Conservation (phyloP, 2,329 filamentous ascomycete species). For the Nigrospora osmanthi region DNA sequence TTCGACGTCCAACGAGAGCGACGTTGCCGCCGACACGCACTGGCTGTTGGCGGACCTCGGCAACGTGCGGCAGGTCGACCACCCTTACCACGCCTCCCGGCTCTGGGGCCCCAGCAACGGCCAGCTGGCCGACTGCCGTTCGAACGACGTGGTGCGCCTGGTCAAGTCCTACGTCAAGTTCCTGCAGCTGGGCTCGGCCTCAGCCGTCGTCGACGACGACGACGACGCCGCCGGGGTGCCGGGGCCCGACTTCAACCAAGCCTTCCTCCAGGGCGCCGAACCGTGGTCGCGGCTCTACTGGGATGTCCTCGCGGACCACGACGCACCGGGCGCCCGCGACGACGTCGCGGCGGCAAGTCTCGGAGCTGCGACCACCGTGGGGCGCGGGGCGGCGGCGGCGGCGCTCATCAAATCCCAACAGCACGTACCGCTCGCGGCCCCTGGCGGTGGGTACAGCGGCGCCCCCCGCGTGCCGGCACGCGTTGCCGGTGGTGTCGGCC, state of each 20-base stretch:
- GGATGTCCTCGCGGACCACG: neutral
- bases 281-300: neutral
- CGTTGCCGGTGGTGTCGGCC: too few species aligned
- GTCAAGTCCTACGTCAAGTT: slow-evolving; percentile 21
- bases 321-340: too few species aligned
- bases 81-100: slow-evolving; percentile 20
- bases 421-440: too few species aligned
- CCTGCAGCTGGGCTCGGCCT: slow-evolving; percentile 11
- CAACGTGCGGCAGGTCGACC: slow-evolving; percentile 19
- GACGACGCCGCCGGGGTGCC: neutral
- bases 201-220: neutral
- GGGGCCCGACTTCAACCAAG: slow-evolving; percentile 12
- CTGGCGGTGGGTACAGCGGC: too few species aligned
- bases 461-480: too few species aligned
- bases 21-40: slow-evolving; percentile 5
- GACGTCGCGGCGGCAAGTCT: too few species aligned
- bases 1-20: neutral
- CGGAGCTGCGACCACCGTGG: too few species aligned
- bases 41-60: slow-evolving; percentile 24
- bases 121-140: slow-evolving; percentile 21
- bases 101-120: slow-evolving; percentile 19
- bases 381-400: too few species aligned
- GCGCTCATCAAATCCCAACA: too few species aligned
- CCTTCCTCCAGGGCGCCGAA: slow-evolving; percentile 8
- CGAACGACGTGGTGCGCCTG: slow-evolving; percentile 23